Evolutionary conservation across 495 filamentous ascomycete species (phyloP).

Genomic region (Amorphotheca resinae): DNA sequence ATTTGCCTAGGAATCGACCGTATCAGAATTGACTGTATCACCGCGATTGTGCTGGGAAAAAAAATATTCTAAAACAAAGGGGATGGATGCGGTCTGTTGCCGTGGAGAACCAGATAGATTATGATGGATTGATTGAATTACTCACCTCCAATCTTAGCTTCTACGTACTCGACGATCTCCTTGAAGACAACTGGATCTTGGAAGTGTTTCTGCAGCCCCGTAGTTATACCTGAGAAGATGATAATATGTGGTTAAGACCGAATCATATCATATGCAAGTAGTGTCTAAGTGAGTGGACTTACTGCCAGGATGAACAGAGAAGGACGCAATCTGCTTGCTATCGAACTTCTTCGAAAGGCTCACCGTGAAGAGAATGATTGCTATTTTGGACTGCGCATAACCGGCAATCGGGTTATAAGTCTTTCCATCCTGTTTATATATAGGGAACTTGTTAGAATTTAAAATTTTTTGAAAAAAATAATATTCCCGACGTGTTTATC

Average conservation of each 20-base stretch:
- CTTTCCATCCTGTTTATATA: slow-evolving; percentile 3
- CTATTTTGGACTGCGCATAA: slow-evolving; percentile 40
- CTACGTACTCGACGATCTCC: background rate
- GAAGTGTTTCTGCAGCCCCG: background rate
- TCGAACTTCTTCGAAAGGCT: slow-evolving; percentile 31
- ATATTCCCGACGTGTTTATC: no score
- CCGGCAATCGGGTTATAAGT: slow-evolving; percentile 35
- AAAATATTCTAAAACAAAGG: no score
- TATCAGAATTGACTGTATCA: no score
- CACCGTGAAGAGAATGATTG: slow-evolving; percentile 38
- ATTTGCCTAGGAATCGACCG: background rate
- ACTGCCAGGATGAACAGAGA: slow-evolving; percentile 35
- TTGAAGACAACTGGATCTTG: background rate
- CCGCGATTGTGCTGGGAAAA: no score
- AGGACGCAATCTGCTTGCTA: slow-evolving; percentile 22
- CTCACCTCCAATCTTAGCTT: background rate
- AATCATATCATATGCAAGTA: no score
- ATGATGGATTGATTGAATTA: background rate
- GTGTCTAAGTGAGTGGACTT: background rate
- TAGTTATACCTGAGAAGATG: background rate
- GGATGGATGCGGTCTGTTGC: no score
- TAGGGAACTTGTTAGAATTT: background rate
- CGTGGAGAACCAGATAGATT: no score
- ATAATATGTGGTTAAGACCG: background rate
- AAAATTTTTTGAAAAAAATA: background rate